Percentiles rank a stretch among this genome's conserved stretches.
Evolutionary conservation across 805 yeast genomes (phyloP).

Genomic region (Myxozyma nipponensis): DNA sequence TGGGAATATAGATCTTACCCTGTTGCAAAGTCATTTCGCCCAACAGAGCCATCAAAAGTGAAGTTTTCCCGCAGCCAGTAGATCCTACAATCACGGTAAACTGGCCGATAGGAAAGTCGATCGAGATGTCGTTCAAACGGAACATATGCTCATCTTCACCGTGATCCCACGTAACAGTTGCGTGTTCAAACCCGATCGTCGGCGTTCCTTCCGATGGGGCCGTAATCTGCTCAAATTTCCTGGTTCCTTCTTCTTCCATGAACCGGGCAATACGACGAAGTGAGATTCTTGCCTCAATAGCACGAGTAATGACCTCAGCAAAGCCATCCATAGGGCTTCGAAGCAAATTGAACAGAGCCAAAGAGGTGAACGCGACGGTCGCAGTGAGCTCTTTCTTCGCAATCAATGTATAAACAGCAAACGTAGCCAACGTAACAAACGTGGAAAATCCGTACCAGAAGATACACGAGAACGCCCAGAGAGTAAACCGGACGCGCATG

Average conservation of each 20-base stretch:
- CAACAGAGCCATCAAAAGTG: constrained; percentile 71
- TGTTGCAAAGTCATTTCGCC: constrained; percentile 65
- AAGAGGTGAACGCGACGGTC: constrained; percentile 81
- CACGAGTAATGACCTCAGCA: constrained; percentile 74
- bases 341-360: constrained; percentile 71
- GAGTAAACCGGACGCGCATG: constrained; percentile 53
- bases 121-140: constrained; percentile 61
- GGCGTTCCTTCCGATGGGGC: constrained; percentile 45
- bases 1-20: constrained; percentile 59
- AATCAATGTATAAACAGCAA: constrained; percentile 67
- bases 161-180: constrained; percentile 66
- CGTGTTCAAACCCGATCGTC: constrained; percentile 64
- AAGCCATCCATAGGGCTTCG: constrained; percentile 78
- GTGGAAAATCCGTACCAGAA: constrained; percentile 70
- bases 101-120: constrained; percentile 63
- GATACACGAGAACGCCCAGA: constrained; percentile 55
- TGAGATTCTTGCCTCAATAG: constrained; percentile 80
- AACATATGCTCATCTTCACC: constrained; percentile 51
- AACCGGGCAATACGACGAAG: constrained; percentile 74
- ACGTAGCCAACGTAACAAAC: constrained; percentile 65
- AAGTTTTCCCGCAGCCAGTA: constrained; percentile 87
- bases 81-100: constrained; percentile 79
- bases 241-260: constrained; percentile 69
- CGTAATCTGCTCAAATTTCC: constrained; percentile 70
- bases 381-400: constrained; percentile 67